Conservation (phyloP, 371 early-diverging fungal genomes). For the Mucor indicus region DNA sequence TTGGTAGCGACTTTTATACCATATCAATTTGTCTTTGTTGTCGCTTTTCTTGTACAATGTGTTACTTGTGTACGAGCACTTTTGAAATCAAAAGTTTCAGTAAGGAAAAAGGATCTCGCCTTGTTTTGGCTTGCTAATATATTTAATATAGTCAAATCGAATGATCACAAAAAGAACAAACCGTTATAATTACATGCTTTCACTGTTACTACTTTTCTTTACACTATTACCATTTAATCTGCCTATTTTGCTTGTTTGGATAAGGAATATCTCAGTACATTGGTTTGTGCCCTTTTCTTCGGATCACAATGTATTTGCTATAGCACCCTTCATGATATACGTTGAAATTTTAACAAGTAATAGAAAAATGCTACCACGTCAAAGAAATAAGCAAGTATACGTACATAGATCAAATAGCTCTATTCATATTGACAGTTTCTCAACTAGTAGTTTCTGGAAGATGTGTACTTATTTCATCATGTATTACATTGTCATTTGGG, state of each 20-base stretch:
- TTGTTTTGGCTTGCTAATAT: no score
- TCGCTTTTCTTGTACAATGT: slow-evolving; percentile 73
- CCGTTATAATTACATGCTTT: slow-evolving; percentile 59
- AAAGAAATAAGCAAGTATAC: slow-evolving; percentile 39
- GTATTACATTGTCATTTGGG: slow-evolving; percentile 34
- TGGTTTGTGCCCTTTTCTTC: slow-evolving; percentile 63
- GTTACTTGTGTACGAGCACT: slow-evolving; percentile 62
- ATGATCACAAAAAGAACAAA: slow-evolving; percentile 32
- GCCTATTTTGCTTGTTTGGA: slow-evolving; percentile 63
- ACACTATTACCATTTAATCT: slow-evolving; percentile 57
- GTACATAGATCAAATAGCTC: not conserved
- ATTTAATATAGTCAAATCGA: slow-evolving; percentile 6
- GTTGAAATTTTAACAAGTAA: slow-evolving; percentile 48
- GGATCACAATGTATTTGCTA: slow-evolving; percentile 56
- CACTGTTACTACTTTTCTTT: slow-evolving; percentile 55
- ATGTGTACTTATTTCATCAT: slow-evolving; percentile 30
- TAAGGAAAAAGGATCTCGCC: no score
- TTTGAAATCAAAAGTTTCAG: slow-evolving; percentile 32
- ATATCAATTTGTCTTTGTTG: slow-evolving; percentile 81
- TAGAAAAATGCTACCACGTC: slow-evolving; percentile 41
- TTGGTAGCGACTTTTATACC: slow-evolving; percentile 75
- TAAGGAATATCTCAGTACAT: slow-evolving; percentile 58
- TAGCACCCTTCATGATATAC: slow-evolving; percentile 58
- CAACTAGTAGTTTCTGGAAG: slow-evolving; percentile 22
- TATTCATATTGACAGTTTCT: not conserved